Base-by-base conservation (phyloP, 768 basidiomycete species). In the Leccinellum albellum region DNA sequence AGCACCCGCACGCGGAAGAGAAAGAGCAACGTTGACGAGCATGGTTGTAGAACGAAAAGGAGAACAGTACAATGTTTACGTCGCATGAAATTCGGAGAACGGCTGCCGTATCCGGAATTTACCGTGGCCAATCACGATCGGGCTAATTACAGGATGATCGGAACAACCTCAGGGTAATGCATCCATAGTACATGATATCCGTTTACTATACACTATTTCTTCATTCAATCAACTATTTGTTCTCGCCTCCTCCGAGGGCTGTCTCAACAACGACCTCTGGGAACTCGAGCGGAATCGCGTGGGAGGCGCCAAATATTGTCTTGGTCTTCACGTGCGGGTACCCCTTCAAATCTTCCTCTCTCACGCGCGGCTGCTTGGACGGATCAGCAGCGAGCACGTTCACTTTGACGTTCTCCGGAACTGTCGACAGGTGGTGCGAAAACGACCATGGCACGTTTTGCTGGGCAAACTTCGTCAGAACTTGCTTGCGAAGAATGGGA, bases 371-470 rank as follows among this genome's bases (percentile, higher is more conserved):
- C 5, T 0, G 21, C 5, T 51, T 61, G 21, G 46, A 44, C 1
- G 65, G 62, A 26, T 66, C 63, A 1, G 60, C 66, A 15, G 28
- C 56, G 2, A 66, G 59, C 3, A 62, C 53, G 0, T 35, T 52
- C 24, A 67, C 42, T 6, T 35, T 50, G 33, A 64, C 54, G 14
- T 61, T 59, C 14, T 56, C 49, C 15, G 61, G 65, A 1, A 9
- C 28, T 8, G 23, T 14, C 28, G 9, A 45, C 0, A 66, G 32
- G 2, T 33, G 48, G 51, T 59, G 58, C 6, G 51, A 28, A 40
- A 64, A 67, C n/a, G 65, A 62, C 67, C 67, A 67, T 9, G 65
- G 60, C 0, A 17, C 2, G 48, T 67, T 68, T 62, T 69, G 58
- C 67, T 69, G n/a, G 3, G 35, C 14, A 4, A 23, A 17, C 4